These are phyloP conservation scores for Albifimbria verrucaria DNA, from an alignment of 2,329 filamentous ascomycete genomes.

Conservation along the genomic window DNA sequence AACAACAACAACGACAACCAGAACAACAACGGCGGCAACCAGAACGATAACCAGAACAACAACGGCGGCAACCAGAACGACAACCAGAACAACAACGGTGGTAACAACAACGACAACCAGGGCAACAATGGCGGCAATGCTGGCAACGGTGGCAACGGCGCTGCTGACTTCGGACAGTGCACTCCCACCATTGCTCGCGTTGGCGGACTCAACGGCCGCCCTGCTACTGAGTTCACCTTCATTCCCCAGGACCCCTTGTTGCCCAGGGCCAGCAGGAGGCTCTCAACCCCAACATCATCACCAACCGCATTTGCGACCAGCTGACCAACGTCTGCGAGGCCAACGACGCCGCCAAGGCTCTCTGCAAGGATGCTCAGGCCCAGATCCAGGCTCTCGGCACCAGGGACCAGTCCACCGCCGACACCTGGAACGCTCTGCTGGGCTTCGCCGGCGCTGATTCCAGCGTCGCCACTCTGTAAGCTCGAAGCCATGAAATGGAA, in stretches of 20 bases:
- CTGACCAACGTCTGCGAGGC: constrained; percentile 64
- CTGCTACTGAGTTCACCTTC: constrained; percentile 62
- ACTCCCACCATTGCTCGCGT: constrained; percentile 58
- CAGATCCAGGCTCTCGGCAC: constrained; percentile 47
- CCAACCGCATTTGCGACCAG: constrained; percentile 68
- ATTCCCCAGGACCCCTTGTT: constrained; percentile 61
- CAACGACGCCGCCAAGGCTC: constrained; percentile 54
- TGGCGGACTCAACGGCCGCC: constrained; percentile 53
- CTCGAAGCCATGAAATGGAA: neutral
- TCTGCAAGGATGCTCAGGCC: constrained; percentile 51
- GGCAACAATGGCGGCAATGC: constrained; percentile 25
- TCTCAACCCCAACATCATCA: constrained; percentile 71
- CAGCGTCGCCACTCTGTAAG: constrained; percentile 15
- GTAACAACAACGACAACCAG: constrained; percentile 15
- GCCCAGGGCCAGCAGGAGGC: constrained; percentile 61
- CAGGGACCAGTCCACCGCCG: constrained; percentile 43
- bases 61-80: constrained; percentile 13
- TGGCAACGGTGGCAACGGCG: constrained; percentile 22
- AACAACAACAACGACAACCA: neutral
- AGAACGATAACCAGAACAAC: constrained; percentile 8
- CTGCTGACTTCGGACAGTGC: constrained; percentile 50
- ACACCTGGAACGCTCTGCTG: constrained; percentile 41
- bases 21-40: constrained; percentile 6
- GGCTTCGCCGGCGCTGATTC: constrained; percentile 29
- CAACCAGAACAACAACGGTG: constrained; percentile 9